Evolutionary conservation across 225 moss, liverwort and hornwort species (phyloP).

Genomic region (Neckera pumila): DNA sequence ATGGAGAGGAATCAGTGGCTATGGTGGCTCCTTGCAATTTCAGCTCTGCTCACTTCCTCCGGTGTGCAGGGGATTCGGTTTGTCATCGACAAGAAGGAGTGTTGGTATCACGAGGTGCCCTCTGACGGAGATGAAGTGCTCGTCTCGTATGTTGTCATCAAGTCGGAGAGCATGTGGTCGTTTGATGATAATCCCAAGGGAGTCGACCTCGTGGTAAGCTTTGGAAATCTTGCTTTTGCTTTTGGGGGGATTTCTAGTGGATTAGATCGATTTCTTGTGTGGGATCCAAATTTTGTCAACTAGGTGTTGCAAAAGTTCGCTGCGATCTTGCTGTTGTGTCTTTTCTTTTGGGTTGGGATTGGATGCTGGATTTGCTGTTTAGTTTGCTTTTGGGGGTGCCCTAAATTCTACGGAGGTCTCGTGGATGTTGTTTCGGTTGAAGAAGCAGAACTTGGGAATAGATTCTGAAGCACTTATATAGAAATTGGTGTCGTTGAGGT

Average conservation of each 20-base stretch:
- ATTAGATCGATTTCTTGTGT: background rate
- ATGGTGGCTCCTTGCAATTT: background rate
- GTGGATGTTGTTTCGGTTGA: background rate
- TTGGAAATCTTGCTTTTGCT: too few species aligned
- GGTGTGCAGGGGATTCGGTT: conserved; percentile 50
- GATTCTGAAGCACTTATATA: background rate
- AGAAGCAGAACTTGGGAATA: background rate
- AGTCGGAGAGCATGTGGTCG: conserved; percentile 48
- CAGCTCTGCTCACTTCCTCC: background rate
- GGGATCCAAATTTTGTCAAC: background rate
- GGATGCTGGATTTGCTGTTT: background rate
- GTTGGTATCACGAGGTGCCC: conserved; percentile 57
- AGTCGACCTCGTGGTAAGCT: conserved; percentile 44
- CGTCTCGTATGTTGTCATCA: conserved; percentile 75
- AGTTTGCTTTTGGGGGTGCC: background rate
- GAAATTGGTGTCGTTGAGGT: background rate
- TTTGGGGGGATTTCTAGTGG: background rate
- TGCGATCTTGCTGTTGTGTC: background rate
- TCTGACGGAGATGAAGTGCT: conserved; percentile 40
- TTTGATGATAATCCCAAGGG: conserved; percentile 28
- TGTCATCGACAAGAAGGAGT: conserved; percentile 69
- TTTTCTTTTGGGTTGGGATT: background rate
- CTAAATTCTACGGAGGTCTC: background rate
- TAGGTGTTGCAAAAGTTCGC: background rate
- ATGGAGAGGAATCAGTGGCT: background rate